These are phyloP conservation scores for Parachaetomium inaequale DNA, from an alignment of 495 filamentous ascomycete genomes.

Conservation along the genomic window DNA sequence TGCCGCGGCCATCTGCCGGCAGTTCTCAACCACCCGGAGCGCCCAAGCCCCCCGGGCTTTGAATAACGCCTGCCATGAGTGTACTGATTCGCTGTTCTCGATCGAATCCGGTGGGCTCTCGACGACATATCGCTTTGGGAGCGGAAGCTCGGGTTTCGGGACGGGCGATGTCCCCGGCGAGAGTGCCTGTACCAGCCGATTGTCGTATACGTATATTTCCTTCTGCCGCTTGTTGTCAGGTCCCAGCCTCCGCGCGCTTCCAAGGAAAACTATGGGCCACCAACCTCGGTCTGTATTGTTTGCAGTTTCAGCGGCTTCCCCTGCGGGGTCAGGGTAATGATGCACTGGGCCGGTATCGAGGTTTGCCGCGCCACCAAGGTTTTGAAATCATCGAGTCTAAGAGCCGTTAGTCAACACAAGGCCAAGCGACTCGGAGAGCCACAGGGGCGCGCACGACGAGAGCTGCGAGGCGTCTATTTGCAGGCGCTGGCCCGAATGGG, in stretches of 20 bases:
- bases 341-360: slow-evolving; percentile 62
- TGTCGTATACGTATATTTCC: slow-evolving; percentile 85
- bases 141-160: slow-evolving; percentile 48
- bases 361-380: slow-evolving; percentile 65
- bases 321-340: slow-evolving; percentile 78
- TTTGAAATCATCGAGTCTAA: slow-evolving; percentile 60
- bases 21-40: slow-evolving; percentile 60
- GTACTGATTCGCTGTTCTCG: slow-evolving; percentile 64
- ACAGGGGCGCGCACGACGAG: slow-evolving; percentile 55
- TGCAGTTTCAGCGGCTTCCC: slow-evolving; percentile 77
- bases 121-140: slow-evolving; percentile 57
- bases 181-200: slow-evolving; percentile 56
- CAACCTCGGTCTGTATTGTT: slow-evolving; percentile 70
- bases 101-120: slow-evolving; percentile 68
- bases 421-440: not conserved
- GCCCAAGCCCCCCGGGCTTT: slow-evolving; percentile 72
- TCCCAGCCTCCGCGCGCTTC: not conserved
- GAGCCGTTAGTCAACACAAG: slow-evolving; percentile 12
- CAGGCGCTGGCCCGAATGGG: slow-evolving; percentile 82
- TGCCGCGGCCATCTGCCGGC: slow-evolving; percentile 53
- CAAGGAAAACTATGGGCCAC: slow-evolving; percentile 17
- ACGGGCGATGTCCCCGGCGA: slow-evolving; percentile 36
- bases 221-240: slow-evolving; percentile 48
- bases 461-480: slow-evolving; percentile 66
- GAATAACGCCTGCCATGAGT: slow-evolving; percentile 80